phyloP scores from a whole-genome alignment of 2,329 filamentous ascomycete species.

The Neonectria faginata region DNA sequence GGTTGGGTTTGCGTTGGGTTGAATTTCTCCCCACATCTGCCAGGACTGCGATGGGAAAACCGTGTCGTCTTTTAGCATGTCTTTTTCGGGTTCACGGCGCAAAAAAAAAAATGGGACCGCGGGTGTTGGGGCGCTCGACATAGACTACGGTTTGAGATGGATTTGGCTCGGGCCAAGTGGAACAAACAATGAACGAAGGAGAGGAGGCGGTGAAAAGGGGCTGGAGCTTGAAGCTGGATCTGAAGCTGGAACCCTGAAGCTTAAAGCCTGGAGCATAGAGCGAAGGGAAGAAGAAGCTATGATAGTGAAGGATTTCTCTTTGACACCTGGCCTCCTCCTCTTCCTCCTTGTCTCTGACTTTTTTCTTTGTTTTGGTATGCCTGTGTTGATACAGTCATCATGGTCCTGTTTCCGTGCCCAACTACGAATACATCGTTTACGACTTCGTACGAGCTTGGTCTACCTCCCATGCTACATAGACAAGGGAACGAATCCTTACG shows the following conservation, averaged over 20 bases:
- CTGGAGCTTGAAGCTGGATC: background rate
- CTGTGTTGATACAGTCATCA: background rate
- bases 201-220: conserved; percentile 10
- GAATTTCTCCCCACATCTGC: conserved; percentile 10
- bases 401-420: background rate
- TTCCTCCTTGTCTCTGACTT: background rate
- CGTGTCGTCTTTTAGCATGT: conserved; percentile 33
- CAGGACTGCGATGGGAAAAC: conserved; percentile 31
- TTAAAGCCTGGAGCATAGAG: background rate
- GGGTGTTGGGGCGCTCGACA: conserved; percentile 39
- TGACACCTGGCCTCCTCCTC: background rate
- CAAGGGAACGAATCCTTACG: conserved; percentile 18
- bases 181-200: conserved; percentile 32
- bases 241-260: background rate
- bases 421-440: background rate
- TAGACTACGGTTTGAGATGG: conserved; percentile 40
- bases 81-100: conserved; percentile 39
- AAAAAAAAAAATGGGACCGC: conserved; percentile 34
- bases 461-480: conserved; percentile 21
- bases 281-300: background rate
- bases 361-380: background rate
- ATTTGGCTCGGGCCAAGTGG: conserved; percentile 32
- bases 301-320: conserved; percentile 12
- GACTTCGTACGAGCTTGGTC: background rate
- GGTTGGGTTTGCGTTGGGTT: conserved; percentile 8